Percentiles rank a stretch among this genome's conserved stretches.
phyloP scores from a whole-genome alignment of 441 rosid genomes.

The Populus hybrid region DNA sequence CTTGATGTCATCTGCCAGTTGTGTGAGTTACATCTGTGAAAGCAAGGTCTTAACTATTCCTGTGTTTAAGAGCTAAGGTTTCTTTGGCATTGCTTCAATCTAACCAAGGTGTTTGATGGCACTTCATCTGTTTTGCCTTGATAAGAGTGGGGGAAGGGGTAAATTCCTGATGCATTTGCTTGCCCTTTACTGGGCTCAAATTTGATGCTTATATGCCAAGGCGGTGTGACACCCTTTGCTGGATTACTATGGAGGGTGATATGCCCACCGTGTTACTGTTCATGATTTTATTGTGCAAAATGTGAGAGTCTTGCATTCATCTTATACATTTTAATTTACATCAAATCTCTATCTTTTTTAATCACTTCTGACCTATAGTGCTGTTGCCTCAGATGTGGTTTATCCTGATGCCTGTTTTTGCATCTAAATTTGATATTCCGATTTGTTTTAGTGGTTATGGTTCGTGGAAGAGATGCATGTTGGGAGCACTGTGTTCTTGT shows the following conservation, averaged over 20 bases:
- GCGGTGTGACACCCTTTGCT: background rate
- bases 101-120: background rate
- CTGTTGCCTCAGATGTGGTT: background rate
- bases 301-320: too few species aligned
- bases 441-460: conserved; percentile 34
- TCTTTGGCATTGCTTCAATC: background rate
- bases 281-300: background rate
- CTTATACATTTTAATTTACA: background rate
- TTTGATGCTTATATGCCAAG: background rate
- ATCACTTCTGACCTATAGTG: background rate
- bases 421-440: background rate
- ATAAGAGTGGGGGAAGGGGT: too few species aligned
- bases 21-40: background rate
- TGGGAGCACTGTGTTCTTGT: conserved; percentile 69
- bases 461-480: conserved; percentile 65
- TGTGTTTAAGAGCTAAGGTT: background rate
- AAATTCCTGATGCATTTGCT: too few species aligned
- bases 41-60: background rate
- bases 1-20: too few species aligned
- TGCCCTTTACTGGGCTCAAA: background rate
- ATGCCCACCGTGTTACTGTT: background rate
- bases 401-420: background rate
- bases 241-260: background rate
- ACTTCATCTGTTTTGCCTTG: too few species aligned
- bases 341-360: background rate